These are phyloP conservation scores for Dicorynia guianensis DNA, from an alignment of 306 rosid species.

Conservation along the genomic window DNA sequence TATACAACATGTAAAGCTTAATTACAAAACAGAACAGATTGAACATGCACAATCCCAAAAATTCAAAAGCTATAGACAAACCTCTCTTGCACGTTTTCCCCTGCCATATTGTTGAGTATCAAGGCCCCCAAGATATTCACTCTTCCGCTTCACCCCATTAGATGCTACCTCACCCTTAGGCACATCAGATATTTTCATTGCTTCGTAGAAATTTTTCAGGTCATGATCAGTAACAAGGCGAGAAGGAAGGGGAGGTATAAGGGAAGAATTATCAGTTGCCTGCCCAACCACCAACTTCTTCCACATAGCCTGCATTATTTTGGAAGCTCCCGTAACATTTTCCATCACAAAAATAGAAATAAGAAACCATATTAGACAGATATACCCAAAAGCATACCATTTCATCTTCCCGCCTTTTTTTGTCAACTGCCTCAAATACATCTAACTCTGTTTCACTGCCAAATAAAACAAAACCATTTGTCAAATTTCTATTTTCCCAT, in stretches of 20 bases:
- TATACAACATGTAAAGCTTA: not conserved
- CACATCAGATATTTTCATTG: constrained; percentile 83
- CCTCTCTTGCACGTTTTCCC: constrained; percentile 99
- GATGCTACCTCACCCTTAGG: constrained; percentile 65
- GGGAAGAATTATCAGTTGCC: constrained; percentile 57
- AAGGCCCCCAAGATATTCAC: constrained; percentile 70
- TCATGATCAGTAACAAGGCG: constrained; percentile 96
- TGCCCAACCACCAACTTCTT: constrained; percentile 64
- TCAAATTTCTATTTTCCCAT: constrained; percentile 11
- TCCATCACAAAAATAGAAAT: constrained; percentile 16
- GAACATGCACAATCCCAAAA: constrained; percentile 19
- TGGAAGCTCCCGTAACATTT: constrained; percentile 23
- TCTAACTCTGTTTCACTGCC: constrained; percentile 96
- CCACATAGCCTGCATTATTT: constrained; percentile 76
- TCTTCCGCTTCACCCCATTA: constrained; percentile 80
- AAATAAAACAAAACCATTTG: constrained; percentile 35
- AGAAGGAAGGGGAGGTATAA: constrained; percentile 66
- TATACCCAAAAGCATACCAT: constrained; percentile 57
- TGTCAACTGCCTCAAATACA: constrained; percentile 90
- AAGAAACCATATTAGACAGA: constrained; percentile 20
- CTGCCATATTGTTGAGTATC: constrained; percentile 94
- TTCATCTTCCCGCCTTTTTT: constrained; percentile 77
- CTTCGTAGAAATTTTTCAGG: constrained; percentile 83
- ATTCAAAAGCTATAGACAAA: constrained; percentile 47
- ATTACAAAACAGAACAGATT: constrained; percentile 1